phyloP scores from a whole-genome alignment of 495 filamentous ascomycete genomes.

The Neurospora sp. region DNA sequence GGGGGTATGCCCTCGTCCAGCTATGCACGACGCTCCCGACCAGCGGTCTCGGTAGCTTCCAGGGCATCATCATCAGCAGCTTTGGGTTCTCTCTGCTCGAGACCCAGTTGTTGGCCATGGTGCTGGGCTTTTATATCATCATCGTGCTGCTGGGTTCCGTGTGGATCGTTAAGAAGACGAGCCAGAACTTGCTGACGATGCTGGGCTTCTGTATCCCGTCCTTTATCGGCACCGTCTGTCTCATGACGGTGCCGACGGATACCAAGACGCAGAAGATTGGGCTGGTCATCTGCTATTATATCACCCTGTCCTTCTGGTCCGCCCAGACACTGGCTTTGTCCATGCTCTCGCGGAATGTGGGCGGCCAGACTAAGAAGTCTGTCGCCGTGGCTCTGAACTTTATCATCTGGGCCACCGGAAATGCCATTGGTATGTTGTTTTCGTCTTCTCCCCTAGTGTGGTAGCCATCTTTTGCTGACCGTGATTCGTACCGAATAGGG shows the following conservation, averaged over 20 bases:
- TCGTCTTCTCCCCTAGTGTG: not conserved
- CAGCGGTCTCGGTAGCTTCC: slow-evolving; percentile 55
- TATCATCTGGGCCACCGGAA: slow-evolving; percentile 39
- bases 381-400: slow-evolving; percentile 39
- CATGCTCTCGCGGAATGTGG: slow-evolving; percentile 41
- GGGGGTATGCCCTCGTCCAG: slow-evolving; percentile 43
- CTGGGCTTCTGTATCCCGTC: slow-evolving; percentile 52
- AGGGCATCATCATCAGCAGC: slow-evolving; percentile 48
- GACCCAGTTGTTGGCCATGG: slow-evolving; percentile 55
- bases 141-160: slow-evolving; percentile 51
- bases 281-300: slow-evolving; percentile 46
- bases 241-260: slow-evolving; percentile 40
- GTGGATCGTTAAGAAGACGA: slow-evolving; percentile 52
- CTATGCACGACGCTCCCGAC: slow-evolving; percentile 60
- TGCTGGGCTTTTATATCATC: slow-evolving; percentile 60
- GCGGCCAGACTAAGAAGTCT: slow-evolving; percentile 46
- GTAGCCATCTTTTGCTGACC: not conserved
- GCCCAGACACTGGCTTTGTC: slow-evolving; percentile 44
- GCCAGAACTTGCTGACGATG: slow-evolving; percentile 57
- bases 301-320: slow-evolving; percentile 48
- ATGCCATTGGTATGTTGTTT: slow-evolving; percentile 29
- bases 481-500: slow-evolving; percentile 8
- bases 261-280: slow-evolving; percentile 36
- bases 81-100: slow-evolving; percentile 41
- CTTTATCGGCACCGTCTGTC: slow-evolving; percentile 45